phyloP scores from a whole-genome alignment of 352 stramenopile species.

The Globisporangium viniferum region DNA sequence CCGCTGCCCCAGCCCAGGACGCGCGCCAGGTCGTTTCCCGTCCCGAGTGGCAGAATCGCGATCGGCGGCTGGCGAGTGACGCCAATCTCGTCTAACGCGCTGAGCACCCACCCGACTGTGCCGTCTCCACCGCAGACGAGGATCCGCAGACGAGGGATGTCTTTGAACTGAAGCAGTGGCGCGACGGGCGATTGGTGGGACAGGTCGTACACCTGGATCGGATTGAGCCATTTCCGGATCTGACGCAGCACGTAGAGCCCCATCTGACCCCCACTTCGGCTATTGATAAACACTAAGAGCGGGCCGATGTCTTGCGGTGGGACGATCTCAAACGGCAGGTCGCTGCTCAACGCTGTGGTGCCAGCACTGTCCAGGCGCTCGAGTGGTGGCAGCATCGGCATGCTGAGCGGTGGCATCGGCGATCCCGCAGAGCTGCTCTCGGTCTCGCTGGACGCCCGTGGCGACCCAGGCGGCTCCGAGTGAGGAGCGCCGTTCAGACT shows the following conservation, averaged over 20 bases:
- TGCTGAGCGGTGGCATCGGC: constrained; percentile 4
- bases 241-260: constrained; percentile 91
- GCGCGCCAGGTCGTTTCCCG: constrained; percentile 94
- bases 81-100: constrained; percentile 67
- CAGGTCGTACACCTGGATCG: constrained; percentile 95
- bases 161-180: constrained; percentile 89
- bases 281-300: constrained; percentile 95
- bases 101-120: constrained; percentile 91
- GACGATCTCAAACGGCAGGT: constrained; percentile 59
- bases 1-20: constrained; percentile 93
- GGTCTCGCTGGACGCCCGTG: constrained; percentile 10
- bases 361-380: constrained; percentile 9
- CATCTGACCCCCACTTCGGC: constrained; percentile 91
- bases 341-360: constrained; percentile 8
- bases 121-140: constrained; percentile 95
- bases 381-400: constrained; percentile 10
- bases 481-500: constrained; percentile 8
- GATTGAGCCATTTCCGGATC: constrained; percentile 92
- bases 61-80: constrained; percentile 85
- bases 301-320: constrained; percentile 47
- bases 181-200: constrained; percentile 90
- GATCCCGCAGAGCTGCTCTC: constrained; percentile 5
- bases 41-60: constrained; percentile 93
- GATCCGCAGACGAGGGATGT: constrained; percentile 86
- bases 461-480: constrained; percentile 1